phyloP scores from a whole-genome alignment of 371 early-diverging fungal genomes.

The Nematocida sp. region DNA sequence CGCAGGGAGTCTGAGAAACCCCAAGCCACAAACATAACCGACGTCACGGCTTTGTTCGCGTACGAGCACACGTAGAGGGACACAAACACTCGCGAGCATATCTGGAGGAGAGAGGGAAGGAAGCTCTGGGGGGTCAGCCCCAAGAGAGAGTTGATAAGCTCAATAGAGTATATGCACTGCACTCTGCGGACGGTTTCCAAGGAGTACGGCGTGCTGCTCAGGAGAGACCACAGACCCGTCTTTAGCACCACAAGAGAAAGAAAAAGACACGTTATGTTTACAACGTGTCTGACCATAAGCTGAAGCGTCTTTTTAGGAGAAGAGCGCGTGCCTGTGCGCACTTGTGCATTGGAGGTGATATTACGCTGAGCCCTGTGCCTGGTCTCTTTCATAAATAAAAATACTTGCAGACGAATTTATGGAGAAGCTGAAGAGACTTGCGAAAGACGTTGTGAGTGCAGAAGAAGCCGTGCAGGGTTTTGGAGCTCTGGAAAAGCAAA shows the following conservation, averaged over 20 bases:
- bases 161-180: conserved; percentile 20
- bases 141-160: conserved; percentile 6
- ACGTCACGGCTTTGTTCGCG: background rate
- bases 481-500: background rate
- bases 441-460: background rate
- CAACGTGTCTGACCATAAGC: no score
- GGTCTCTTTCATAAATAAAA: background rate
- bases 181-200: background rate
- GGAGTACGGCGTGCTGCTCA: no score
- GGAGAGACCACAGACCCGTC: conserved; percentile 5
- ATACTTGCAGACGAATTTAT: background rate
- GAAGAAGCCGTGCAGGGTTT: background rate
- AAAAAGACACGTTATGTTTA: conserved; percentile 11
- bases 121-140: conserved; percentile 21
- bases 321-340: background rate
- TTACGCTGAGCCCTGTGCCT: no score
- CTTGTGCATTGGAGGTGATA: no score
- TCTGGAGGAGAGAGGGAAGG: conserved; percentile 19
- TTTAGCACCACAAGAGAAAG: background rate
- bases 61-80: conserved; percentile 5
- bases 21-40: conserved; percentile 16
- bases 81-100: conserved; percentile 28
- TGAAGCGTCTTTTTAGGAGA: background rate
- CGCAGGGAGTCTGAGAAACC: conserved; percentile 27
- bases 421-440: no score